Base-by-base conservation (phyloP, 1,284 basidiomycete species). In the Puccinia horiana region DNA sequence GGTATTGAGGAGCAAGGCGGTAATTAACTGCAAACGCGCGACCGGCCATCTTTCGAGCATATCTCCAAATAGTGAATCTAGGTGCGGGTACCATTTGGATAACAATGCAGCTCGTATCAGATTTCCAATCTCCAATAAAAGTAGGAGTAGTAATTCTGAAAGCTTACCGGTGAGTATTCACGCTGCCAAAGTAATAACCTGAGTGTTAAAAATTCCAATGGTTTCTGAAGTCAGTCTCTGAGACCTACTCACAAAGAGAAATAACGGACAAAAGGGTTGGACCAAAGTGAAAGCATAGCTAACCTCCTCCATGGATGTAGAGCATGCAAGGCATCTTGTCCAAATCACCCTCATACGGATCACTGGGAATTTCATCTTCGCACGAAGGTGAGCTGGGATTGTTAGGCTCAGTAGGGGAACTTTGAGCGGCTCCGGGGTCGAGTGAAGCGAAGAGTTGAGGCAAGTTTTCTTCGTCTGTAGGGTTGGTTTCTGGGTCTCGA, bases 41-140 rank as follows among this genome's bases (percentile, higher is more conserved):
- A 0, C 95, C 94, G 83, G 92, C 93, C 86, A 94, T 94, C 88
- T 96, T 96, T 32, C 94, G 91, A 2, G 95, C 95, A 85, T 92
- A 91, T 32, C 94, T 90, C 88, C 95, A 94, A 63, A 96, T 92
- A 82, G 91, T 92, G 84, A 94, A 92, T 84, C 93, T 61, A 40
- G 11, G 12, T 37, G 70, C 9, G 61, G 47, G 18, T 12, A 70
- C 35, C 4, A 49, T 18, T n/a, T 32, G 49, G 42, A 35, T 56
- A n/a, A 18, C 26, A 23, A 37, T 0, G 1, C 4, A 40, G 47
- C 11, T 18, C 12, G 12, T 40, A 20, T 70, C 18, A 49, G 69
- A 49, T 32, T 16, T 23, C 18, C 42, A 42, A 6, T 63, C 35
- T 44, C 12, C 63, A 18, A 49, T 44, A 49, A 18, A 73, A 54